A percentile compares a stretch with the other conserved stretches of the same genome.
phyloP scores from a whole-genome alignment of 192 early-diverging fungal genomes.

The Cetraspora pellucida region DNA sequence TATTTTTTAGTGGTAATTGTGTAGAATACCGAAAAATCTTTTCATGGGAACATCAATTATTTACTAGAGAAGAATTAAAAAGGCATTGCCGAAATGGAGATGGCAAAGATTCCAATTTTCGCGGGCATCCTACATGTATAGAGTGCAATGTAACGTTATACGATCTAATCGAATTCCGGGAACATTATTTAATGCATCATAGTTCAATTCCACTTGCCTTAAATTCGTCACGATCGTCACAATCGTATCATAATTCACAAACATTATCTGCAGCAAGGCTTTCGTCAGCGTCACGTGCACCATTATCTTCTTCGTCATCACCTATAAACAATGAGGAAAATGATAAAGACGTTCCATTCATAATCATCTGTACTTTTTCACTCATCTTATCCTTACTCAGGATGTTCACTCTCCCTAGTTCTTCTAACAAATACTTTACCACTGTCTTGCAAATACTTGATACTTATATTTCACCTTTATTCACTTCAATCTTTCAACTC shows the following conservation, averaged over 20 bases:
- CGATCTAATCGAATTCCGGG: constrained; percentile 1
- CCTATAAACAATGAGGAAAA: not conserved
- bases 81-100: constrained; percentile 3
- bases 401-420: not conserved
- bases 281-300: not conserved
- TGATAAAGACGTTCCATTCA: not conserved
- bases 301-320: not conserved
- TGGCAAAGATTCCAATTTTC: not conserved
- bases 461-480: not conserved
- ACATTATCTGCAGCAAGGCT: not conserved
- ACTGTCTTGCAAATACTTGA: not conserved
- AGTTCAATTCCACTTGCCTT: not conserved
- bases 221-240: not conserved
- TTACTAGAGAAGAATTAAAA: constrained; percentile 1
- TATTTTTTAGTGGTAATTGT: constrained; percentile 8
- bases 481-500: not conserved
- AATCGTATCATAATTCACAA: not conserved
- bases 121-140: constrained; percentile 7
- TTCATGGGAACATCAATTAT: constrained; percentile 2
- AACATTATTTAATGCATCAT: constrained; percentile 24
- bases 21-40: constrained; percentile 11
- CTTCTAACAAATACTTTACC: not conserved
- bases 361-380: not conserved
- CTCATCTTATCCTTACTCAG: not conserved
- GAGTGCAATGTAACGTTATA: constrained; percentile 12